phyloP scores from a whole-genome alignment of 208 protist genomes.

The Wallacemonas sp. region DNA sequence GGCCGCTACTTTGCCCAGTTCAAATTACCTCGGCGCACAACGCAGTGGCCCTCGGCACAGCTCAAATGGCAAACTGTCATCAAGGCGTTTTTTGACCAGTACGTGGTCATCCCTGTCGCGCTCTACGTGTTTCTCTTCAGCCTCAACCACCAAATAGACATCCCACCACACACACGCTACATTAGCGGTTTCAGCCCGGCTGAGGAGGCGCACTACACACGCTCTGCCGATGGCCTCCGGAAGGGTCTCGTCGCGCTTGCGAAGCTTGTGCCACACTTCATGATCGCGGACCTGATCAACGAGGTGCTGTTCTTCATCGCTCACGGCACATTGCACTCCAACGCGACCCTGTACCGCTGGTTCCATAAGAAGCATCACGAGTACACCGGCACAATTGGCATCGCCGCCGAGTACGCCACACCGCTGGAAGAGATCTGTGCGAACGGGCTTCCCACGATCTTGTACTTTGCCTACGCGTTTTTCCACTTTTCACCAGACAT shows the following conservation, averaged over 20 bases:
- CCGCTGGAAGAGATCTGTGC: constrained; percentile 45
- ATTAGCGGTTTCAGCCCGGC: constrained; percentile 26
- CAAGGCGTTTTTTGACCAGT: constrained; percentile 30
- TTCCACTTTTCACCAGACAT: constrained; percentile 23
- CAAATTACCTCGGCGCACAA: constrained; percentile 29
- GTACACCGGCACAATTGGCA: constrained; percentile 62
- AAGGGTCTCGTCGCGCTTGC: constrained; percentile 2
- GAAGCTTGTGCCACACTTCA: constrained; percentile 33
- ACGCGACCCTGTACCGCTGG: constrained; percentile 35
- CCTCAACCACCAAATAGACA: not conserved
- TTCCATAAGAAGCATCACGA: constrained; percentile 76
- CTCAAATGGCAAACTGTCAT: constrained; percentile 24
- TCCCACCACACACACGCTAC: constrained; percentile 22
- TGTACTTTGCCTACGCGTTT: constrained; percentile 43
- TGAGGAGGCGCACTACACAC: constrained; percentile 22
- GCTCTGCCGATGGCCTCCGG: constrained; percentile 4
- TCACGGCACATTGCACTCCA: constrained; percentile 42
- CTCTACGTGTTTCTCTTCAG: constrained; percentile 21
- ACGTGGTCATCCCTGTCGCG: constrained; percentile 19
- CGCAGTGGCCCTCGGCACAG: constrained; percentile 26
- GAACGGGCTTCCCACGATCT: constrained; percentile 40
- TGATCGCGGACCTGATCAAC: constrained; percentile 43
- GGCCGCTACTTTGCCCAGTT: constrained; percentile 29
- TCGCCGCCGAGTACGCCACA: constrained; percentile 62
- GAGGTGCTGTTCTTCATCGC: constrained; percentile 49